Evolutionary conservation across 2,329 filamentous ascomycete genomes (phyloP).

Genomic region (Zasmidium cellare): DNA sequence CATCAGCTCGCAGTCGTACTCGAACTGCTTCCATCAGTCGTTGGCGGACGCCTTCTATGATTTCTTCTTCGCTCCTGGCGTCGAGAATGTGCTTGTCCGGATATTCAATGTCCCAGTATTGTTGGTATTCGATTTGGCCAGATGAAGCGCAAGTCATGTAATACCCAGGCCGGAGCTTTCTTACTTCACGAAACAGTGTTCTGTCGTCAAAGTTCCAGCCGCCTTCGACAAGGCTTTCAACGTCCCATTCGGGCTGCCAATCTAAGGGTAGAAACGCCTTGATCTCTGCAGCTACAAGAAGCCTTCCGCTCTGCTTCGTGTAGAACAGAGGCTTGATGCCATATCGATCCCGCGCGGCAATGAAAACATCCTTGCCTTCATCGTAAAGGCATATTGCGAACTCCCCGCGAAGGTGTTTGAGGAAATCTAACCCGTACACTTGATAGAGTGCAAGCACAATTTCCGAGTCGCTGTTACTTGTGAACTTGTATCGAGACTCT

Average conservation of each 20-base stretch:
- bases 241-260: conserved; percentile 56
- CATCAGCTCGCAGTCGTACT: conserved; percentile 58
- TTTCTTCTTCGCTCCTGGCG: conserved; percentile 50
- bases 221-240: conserved; percentile 45
- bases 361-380: conserved; percentile 40
- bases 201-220: conserved; percentile 47
- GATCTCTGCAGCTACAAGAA: conserved; percentile 55
- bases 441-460: conserved; percentile 56
- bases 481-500: conserved; percentile 46
- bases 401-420: conserved; percentile 54
- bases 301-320: conserved; percentile 39
- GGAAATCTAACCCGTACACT: conserved; percentile 48
- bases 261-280: conserved; percentile 54
- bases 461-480: conserved; percentile 52
- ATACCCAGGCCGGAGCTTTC: conserved; percentile 47
- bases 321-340: conserved; percentile 61
- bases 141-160: conserved; percentile 45
- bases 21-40: conserved; percentile 53
- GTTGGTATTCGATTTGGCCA: conserved; percentile 40
- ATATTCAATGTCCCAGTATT: conserved; percentile 57
- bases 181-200: conserved; percentile 54
- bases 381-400: conserved; percentile 58
- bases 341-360: conserved; percentile 56
- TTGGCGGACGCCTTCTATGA: conserved; percentile 52
- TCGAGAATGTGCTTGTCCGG: conserved; percentile 50